phyloP scores from a whole-genome alignment of 1,284 basidiomycete genomes.

The Melampsora americana region DNA sequence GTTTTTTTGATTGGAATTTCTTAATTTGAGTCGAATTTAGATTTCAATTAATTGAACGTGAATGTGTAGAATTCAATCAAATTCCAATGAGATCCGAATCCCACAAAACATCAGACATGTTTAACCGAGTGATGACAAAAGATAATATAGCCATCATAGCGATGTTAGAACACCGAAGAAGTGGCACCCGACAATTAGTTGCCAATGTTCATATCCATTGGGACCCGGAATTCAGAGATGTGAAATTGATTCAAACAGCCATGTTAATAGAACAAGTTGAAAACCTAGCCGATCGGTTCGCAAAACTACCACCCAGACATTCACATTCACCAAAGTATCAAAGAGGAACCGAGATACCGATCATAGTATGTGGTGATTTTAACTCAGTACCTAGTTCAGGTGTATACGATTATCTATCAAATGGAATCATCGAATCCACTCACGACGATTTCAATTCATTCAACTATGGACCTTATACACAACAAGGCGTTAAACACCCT shows the following conservation, averaged over 20 bases:
- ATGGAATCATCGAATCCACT: slow-evolving; percentile 64
- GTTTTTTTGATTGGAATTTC: slow-evolving; percentile 61
- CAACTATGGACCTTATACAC: slow-evolving; percentile 85
- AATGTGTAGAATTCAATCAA: slow-evolving; percentile 92
- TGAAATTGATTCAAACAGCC: slow-evolving; percentile 91
- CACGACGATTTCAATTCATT: slow-evolving; percentile 93
- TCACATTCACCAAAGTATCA: slow-evolving; percentile 63
- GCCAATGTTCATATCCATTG: slow-evolving; percentile 91
- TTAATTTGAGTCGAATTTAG: slow-evolving; percentile 84
- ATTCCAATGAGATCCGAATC: slow-evolving; percentile 92
- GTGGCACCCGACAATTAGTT: slow-evolving; percentile 81
- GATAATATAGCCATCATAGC: slow-evolving; percentile 90
- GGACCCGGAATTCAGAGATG: slow-evolving; percentile 89
- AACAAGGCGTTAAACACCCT: slow-evolving; percentile 75
- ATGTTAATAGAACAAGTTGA: slow-evolving; percentile 89
- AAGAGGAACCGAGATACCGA: slow-evolving; percentile 82
- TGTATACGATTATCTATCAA: slow-evolving; percentile 85
- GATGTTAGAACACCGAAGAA: slow-evolving; percentile 78
- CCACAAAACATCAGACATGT: slow-evolving; percentile 99
- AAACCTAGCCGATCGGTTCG: slow-evolving; percentile 77
- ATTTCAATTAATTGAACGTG: slow-evolving; percentile 90
- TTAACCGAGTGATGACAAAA: slow-evolving; percentile 93
- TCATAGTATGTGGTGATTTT: slow-evolving; percentile 89
- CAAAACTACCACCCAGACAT: slow-evolving; percentile 73
- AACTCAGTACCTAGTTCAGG: slow-evolving; percentile 84